Conservation (phyloP, 2,329 filamentous ascomycete genomes). For the Meredithiella fracta region DNA sequence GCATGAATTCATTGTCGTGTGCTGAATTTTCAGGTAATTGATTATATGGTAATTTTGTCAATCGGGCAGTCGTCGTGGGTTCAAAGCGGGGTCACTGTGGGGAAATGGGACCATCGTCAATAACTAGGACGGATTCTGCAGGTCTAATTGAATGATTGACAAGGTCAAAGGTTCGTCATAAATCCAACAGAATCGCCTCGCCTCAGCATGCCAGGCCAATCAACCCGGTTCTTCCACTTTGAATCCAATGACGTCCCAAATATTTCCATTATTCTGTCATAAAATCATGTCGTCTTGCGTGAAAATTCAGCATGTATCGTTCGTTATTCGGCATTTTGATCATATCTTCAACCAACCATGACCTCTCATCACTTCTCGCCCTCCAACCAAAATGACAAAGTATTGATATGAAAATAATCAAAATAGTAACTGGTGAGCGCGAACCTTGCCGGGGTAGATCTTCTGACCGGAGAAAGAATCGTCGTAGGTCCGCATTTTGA, state of each 20-base stretch:
- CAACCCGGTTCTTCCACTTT: no score
- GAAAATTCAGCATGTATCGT: no score
- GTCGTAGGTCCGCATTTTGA: slow-evolving; percentile 51
- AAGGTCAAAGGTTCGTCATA: background rate
- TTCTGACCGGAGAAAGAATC: slow-evolving; percentile 49
- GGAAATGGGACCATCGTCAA: no score
- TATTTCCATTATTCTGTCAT: no score
- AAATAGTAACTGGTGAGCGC: slow-evolving; percentile 17
- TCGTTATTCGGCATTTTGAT: background rate
- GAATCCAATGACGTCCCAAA: no score
- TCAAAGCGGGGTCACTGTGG: background rate
- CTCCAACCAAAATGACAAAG: no score
- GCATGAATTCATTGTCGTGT: no score
- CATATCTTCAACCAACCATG: background rate
- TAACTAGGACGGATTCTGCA: background rate
- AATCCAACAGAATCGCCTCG: background rate
- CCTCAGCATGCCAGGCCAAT: background rate
- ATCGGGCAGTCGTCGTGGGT: no score
- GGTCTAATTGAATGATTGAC: background rate
- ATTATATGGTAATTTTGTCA: no score
- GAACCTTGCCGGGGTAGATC: slow-evolving; percentile 54
- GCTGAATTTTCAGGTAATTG: no score
- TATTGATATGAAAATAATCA: slow-evolving; percentile 4
- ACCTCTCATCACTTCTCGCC: no score
- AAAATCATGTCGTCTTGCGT: no score